Percentiles rank a stretch among this genome's conserved stretches.
Conservation (phyloP, 495 filamentous ascomycete species). For the Penicillium paradoxum region DNA sequence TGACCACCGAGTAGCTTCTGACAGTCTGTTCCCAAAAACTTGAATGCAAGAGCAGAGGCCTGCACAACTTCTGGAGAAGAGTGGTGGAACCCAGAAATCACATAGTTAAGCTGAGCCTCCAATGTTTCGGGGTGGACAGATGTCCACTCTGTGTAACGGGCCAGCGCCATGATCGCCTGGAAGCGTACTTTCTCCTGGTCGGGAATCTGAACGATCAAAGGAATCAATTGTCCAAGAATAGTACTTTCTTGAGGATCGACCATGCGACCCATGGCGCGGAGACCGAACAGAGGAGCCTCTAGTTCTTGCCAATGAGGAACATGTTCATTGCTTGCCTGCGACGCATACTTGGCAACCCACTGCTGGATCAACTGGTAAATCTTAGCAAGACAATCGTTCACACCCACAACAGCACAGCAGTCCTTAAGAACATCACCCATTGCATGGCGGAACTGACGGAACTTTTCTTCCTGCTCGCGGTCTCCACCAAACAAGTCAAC, state of each 20-base stretch:
- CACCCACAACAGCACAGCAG: constrained; percentile 91
- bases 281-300: constrained; percentile 89
- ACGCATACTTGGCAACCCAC: constrained; percentile 80
- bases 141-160: constrained; percentile 97
- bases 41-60: constrained; percentile 89
- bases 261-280: constrained; percentile 97
- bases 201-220: constrained; percentile 86
- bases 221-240: constrained; percentile 84
- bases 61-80: constrained; percentile 80
- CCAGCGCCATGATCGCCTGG: constrained; percentile 94
- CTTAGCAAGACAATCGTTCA: constrained; percentile 83
- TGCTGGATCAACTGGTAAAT: constrained; percentile 75
- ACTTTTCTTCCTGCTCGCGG: constrained; percentile 93
- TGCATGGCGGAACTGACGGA: constrained; percentile 89
- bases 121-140: constrained; percentile 87
- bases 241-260: constrained; percentile 81
- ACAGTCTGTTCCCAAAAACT: constrained; percentile 95
- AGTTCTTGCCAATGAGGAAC: constrained; percentile 97
- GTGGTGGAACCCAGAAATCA: constrained; percentile 84
- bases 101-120: constrained; percentile 86
- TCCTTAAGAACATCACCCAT: constrained; percentile 99
- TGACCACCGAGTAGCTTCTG: constrained; percentile 75
- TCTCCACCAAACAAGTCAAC: constrained; percentile 89
- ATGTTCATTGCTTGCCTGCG: constrained; percentile 61
- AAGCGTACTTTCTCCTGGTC: constrained; percentile 95